Conservation (phyloP, 805 yeast species). For the Ogataea nitratoaversa region DNA sequence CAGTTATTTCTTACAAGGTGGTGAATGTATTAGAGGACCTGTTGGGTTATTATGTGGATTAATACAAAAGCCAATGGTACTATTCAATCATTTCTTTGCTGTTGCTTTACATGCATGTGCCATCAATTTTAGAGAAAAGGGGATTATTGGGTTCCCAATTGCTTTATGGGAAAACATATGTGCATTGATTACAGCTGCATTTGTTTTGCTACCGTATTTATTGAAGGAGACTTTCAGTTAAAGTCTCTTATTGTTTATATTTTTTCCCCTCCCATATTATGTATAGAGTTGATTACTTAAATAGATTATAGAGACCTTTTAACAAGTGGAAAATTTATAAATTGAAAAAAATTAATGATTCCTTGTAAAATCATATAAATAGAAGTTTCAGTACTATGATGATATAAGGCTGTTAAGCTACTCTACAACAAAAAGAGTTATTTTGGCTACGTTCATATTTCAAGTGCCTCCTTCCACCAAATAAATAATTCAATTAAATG, state of each 20-base stretch:
- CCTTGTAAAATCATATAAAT: too few relatives aligned
- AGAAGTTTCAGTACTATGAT: too few relatives aligned
- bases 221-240: conserved; percentile 25
- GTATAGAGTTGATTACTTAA: neutral
- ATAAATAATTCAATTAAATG: too few relatives aligned
- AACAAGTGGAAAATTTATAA: too few relatives aligned
- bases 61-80: conserved; percentile 64
- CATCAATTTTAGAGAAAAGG: conserved; percentile 62
- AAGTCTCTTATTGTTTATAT: neutral
- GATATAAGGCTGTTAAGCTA: too few relatives aligned
- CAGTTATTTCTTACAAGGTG: conserved; percentile 79
- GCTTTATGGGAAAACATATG: conserved; percentile 68
- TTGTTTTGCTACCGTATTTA: conserved; percentile 77
- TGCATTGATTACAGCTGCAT: conserved; percentile 67
- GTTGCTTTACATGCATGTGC: conserved; percentile 85
- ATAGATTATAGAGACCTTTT: too few relatives aligned
- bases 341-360: too few relatives aligned
- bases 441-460: too few relatives aligned
- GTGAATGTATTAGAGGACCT: conserved; percentile 73
- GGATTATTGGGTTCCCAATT: conserved; percentile 61
- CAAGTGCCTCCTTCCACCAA: too few relatives aligned
- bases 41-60: conserved; percentile 81
- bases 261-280: neutral
- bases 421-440: too few relatives aligned
- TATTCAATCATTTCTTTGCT: conserved; percentile 82